phyloP scores from a whole-genome alignment of 1,139 yeast genomes.

The Hansenula sp. region DNA sequence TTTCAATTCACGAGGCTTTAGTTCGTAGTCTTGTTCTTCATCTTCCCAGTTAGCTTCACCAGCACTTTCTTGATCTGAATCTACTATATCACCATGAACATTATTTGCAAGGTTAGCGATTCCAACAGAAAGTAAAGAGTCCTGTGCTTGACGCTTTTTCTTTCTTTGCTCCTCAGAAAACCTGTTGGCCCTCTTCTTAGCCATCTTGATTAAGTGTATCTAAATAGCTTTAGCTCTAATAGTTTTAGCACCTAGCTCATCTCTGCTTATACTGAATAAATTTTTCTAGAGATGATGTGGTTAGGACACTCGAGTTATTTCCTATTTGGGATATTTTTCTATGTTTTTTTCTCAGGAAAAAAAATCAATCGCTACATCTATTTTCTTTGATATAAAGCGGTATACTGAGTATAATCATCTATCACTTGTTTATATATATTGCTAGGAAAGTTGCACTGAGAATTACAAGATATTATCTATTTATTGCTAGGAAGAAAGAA shows the following conservation, averaged over 20 bases:
- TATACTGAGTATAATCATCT: too few species aligned
- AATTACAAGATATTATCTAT: too few species aligned
- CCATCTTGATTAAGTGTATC: slow-evolving; percentile 29
- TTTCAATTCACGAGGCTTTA: slow-evolving; percentile 46
- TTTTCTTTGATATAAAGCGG: too few species aligned
- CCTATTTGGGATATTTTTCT: slow-evolving; percentile 1
- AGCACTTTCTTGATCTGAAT: slow-evolving; percentile 15
- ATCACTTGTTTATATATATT: too few species aligned
- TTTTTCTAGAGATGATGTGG: background rate
- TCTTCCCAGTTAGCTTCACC: slow-evolving; percentile 39
- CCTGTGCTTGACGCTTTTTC: slow-evolving; percentile 50
- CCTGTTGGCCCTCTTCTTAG: slow-evolving; percentile 39
- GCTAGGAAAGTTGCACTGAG: too few species aligned
- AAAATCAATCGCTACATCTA: too few species aligned
- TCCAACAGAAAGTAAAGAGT: slow-evolving; percentile 42
- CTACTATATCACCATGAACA: slow-evolving; percentile 19
- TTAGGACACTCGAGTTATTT: background rate
- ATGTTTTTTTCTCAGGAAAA: slow-evolving; percentile 2
- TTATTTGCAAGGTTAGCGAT: slow-evolving; percentile 30
- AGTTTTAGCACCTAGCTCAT: background rate
- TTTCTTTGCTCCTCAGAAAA: slow-evolving; percentile 35
- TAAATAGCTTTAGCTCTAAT: background rate
- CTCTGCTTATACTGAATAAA: background rate
- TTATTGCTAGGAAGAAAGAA: too few species aligned
- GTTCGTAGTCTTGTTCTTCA: slow-evolving; percentile 67